Base-by-base conservation (phyloP, 768 basidiomycete genomes). In the Vararia minispora region DNA sequence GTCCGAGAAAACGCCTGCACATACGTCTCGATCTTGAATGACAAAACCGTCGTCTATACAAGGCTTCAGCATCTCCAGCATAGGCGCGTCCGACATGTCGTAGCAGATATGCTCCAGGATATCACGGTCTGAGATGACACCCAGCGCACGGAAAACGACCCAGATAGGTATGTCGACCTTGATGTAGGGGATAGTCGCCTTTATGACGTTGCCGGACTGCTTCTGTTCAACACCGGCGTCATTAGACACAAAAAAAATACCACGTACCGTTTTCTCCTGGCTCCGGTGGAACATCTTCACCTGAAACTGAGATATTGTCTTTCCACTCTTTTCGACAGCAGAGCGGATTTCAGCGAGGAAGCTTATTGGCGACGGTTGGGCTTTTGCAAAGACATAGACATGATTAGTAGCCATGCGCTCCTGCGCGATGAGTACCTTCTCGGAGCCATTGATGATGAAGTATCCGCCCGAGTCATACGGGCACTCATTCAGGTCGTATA, bases 401-500 rank as follows among this genome's bases (percentile, higher is more conserved):
- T 95, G 92, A 63, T 99, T 99, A 17, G 90, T 92, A 8, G 95
- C 94, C 92, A 98, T 98, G 37, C 95, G 79, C 58, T 99, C 95
- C 59, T 99, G 95, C 2, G 95, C 95, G 58, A 99, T 99, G 44
- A 99, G 69, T n/a, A 99, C 95, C 60, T 99, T 99, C 58, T 99
- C 95, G 2, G 95, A 98, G 10, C 95, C 95, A 50, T 97, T 98
- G 65, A 99, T 97, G 55, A 99, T 89, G 59, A 99, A 99, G 58
- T 99, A 99, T 34, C 95, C 95, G 58, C 95, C 95, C 27, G 91
- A 90, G 60, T 99, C 95, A 54, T 92, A 94, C 5, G 94, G 94
- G 56, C 95, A 99, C 63, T 99, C 95, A 54, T 95, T 97, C 49
- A 98, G 64, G 52, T 91, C 86, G 57, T 79, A 88, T 33, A 92